Conservation (phyloP, 306 rosid genomes). For the Fragaria iinumae region DNA sequence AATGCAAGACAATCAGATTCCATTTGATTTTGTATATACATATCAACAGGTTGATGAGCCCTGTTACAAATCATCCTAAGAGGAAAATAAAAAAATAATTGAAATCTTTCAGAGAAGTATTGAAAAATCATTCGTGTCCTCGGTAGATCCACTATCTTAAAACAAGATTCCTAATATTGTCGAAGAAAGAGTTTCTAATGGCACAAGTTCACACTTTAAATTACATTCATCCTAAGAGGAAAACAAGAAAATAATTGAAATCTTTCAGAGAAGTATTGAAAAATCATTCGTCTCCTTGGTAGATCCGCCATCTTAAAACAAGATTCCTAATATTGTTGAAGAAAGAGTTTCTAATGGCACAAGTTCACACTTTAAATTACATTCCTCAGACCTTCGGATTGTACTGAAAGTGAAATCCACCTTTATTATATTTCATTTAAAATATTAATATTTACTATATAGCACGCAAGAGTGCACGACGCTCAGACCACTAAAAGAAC, state of each 20-base stretch:
- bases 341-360: not conserved
- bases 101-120: not conserved
- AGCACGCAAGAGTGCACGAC: not conserved
- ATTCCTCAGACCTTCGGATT: not conserved
- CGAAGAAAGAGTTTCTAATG: not conserved
- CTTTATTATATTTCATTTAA: not conserved
- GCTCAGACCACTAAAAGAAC: not conserved
- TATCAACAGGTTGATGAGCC: not conserved
- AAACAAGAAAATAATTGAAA: not conserved
- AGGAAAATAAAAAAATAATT: not conserved
- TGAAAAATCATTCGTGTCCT: not conserved
- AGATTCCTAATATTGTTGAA: not conserved
- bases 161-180: not conserved
- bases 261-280: not conserved
- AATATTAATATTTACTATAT: constrained; percentile 5
- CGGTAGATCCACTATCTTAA: not conserved
- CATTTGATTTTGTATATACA: not conserved
- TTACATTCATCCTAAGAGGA: not conserved
- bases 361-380: constrained; percentile 7
- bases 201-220: constrained; percentile 3
- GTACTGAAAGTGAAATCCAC: not conserved
- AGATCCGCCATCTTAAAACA: not conserved
- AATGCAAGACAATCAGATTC: not conserved
- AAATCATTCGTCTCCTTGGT: not conserved
- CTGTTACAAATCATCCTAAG: not conserved